Percentiles rank a stretch among this genome's conserved stretches.
phyloP scores from a whole-genome alignment of 345 rosid genomes.

The rapeseed (Brassica napus) region Da-Ae NC_063447.1:8746001-8746500 shows the following conservation, averaged over 20 bases:
- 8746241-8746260: conserved; percentile 77
- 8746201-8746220: conserved; percentile 49
- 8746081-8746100: conserved; percentile 56
- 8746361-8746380: conserved; percentile 66
- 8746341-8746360: conserved; percentile 57
- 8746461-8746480: conserved; percentile 76
- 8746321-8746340: conserved; percentile 63
- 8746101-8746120: conserved; percentile 73
- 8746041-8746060: conserved; percentile 24
- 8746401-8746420: conserved; percentile 72
- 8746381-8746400: conserved; percentile 68
- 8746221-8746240: conserved; percentile 62
- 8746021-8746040: not conserved
- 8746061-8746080: conserved; percentile 56
- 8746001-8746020: not conserved
- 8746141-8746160: conserved; percentile 64
- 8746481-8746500: conserved; percentile 56
- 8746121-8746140: conserved; percentile 82
- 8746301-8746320: conserved; percentile 61
- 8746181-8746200: conserved; percentile 55
- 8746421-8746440: conserved; percentile 71
- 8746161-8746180: conserved; percentile 69
- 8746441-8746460: conserved; percentile 67
- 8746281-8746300: conserved; percentile 69
- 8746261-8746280: conserved; percentile 52